These are phyloP conservation scores for Boletus barrowsii DNA, from an alignment of 768 basidiomycete genomes.

Conservation along the genomic window DNA sequence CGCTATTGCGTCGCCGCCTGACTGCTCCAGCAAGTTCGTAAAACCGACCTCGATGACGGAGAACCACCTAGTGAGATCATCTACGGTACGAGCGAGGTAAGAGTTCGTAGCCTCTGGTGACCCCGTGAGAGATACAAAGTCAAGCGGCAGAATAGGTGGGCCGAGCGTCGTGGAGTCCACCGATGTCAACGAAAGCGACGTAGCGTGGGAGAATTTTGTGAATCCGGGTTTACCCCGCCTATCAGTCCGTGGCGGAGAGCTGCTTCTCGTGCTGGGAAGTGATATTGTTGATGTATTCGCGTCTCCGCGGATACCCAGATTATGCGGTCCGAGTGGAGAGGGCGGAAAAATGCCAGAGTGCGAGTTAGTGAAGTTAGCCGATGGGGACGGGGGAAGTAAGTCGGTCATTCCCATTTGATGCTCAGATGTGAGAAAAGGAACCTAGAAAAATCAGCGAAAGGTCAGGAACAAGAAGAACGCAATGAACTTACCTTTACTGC, in stretches of 20 bases:
- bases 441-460: slow-evolving; percentile 35
- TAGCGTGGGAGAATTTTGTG: slow-evolving; percentile 28
- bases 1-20: slow-evolving; percentile 51
- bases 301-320: slow-evolving; percentile 24
- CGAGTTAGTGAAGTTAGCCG: slow-evolving; percentile 37
- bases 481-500: slow-evolving; percentile 57
- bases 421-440: slow-evolving; percentile 65
- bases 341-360: slow-evolving; percentile 38
- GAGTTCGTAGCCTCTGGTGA: slow-evolving; percentile 57
- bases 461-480: background rate
- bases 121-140: slow-evolving; percentile 56
- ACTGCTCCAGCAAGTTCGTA: slow-evolving; percentile 56
- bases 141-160: slow-evolving; percentile 60
- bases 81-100: slow-evolving; percentile 71
- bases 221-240: slow-evolving; percentile 20
- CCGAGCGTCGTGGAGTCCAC: slow-evolving; percentile 32
- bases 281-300: slow-evolving; percentile 40
- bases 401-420: slow-evolving; percentile 68
- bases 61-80: slow-evolving; percentile 75
- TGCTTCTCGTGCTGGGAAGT: slow-evolving; percentile 36
- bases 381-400: slow-evolving; percentile 73
- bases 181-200: slow-evolving; percentile 34
- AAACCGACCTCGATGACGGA: slow-evolving; percentile 71
- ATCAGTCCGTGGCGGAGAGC: slow-evolving; percentile 26
- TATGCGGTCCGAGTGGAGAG: slow-evolving; percentile 35